Evolutionary conservation across 2,329 filamentous ascomycete genomes (phyloP).

Genomic region (Huntiella savannae): DNA sequence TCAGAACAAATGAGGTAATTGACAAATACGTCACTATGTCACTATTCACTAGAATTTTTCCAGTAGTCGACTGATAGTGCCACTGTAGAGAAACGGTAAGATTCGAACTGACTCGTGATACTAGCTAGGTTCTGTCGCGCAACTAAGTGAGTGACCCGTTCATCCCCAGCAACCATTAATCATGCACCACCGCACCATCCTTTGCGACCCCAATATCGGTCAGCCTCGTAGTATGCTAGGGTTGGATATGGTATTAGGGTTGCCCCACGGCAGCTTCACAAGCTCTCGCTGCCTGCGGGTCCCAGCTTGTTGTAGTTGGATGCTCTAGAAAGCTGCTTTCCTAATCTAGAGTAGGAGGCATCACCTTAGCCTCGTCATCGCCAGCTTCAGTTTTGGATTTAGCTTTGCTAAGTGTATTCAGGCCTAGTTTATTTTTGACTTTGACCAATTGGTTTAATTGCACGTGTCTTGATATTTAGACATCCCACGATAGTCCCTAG

Average conservation of each 20-base stretch:
- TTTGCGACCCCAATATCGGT: neutral
- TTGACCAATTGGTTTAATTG: too few species aligned
- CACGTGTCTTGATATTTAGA: too few species aligned
- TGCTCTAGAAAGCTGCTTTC: slow-evolving; percentile 6
- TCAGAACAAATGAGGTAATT: neutral
- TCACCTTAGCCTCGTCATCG: slow-evolving; percentile 35
- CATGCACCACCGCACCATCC: neutral
- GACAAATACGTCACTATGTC: neutral
- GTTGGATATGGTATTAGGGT: neutral
- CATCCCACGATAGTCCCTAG: too few species aligned
- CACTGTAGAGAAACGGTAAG: too few species aligned
- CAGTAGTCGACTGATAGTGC: too few species aligned
- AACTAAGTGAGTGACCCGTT: too few species aligned
- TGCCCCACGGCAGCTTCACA: neutral
- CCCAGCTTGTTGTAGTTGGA: neutral
- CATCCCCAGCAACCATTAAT: neutral
- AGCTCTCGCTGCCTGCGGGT: slow-evolving; percentile 2
- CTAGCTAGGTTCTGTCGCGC: too few species aligned
- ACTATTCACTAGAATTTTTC: neutral
- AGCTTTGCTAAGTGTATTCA: neutral
- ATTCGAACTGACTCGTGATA: too few species aligned
- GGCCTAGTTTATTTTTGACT: neutral
- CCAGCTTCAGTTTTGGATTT: slow-evolving; percentile 18
- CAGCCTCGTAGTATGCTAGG: neutral
- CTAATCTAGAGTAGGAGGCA: slow-evolving; percentile 21